Percentiles rank a stretch among this genome's conserved stretches.
These are phyloP conservation scores for Oryza rufipogon DNA, from an alignment of 176 grass and related monocot species.

Conservation along the genomic window DNA sequence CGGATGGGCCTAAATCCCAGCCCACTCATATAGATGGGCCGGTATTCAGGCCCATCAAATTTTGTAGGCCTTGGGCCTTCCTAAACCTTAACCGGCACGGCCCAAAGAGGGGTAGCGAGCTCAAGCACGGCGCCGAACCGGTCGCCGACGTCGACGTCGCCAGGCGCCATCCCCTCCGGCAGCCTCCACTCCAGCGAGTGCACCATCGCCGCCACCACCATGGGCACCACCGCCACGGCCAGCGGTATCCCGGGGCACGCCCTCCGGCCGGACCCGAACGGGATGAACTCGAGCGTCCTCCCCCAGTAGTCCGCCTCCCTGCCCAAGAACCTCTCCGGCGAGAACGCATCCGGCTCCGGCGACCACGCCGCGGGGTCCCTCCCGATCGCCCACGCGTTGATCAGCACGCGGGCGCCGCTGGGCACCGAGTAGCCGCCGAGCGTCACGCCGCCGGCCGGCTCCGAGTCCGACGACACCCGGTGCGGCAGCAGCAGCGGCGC, in stretches of 20 bases:
- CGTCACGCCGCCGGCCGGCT: constrained; percentile 5
- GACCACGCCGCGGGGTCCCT: constrained; percentile 48
- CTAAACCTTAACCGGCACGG: constrained; percentile 21
- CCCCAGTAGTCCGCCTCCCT: constrained; percentile 45
- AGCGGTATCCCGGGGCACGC: constrained; percentile 49
- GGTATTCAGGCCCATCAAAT: not conserved
- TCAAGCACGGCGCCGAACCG: constrained; percentile 36
- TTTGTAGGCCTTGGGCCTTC: no score
- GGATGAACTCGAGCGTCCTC: constrained; percentile 38
- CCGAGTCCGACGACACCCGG: constrained; percentile 19
- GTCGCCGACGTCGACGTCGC: constrained; percentile 38
- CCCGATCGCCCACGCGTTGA: constrained; percentile 52
- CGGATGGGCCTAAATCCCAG: no score
- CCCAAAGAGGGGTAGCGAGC: constrained; percentile 30
- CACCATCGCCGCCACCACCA: constrained; percentile 41
- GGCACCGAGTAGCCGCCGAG: constrained; percentile 47
- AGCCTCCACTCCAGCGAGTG: constrained; percentile 50
- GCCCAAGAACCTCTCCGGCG: constrained; percentile 58
- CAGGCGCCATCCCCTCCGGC: constrained; percentile 42
- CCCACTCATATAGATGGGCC: no score
- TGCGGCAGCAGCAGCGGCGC: constrained; percentile 48
- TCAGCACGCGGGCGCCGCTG: constrained; percentile 16
- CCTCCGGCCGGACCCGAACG: constrained; percentile 52
- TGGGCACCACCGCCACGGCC: constrained; percentile 31
- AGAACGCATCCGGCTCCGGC: constrained; percentile 31